Percentiles rank a stretch among this genome's conserved stretches.
Conservation (phyloP, 2,329 filamentous ascomycete species). For the Beauveria caledonica region DNA sequence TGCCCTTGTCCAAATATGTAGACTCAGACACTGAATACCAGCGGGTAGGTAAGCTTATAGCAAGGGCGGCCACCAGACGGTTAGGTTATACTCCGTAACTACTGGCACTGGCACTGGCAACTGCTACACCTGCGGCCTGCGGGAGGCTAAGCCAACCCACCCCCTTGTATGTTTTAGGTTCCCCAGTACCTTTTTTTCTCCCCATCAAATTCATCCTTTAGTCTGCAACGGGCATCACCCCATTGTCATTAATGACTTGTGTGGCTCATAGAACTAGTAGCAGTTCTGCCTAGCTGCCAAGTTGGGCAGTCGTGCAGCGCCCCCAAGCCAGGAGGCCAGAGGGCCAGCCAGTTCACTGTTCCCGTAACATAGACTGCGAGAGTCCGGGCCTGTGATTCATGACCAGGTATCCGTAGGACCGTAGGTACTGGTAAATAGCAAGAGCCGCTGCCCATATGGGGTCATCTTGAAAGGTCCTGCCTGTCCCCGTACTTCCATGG, state of each 20-base stretch:
- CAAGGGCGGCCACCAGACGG: conserved; percentile 3
- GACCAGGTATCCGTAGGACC: too few relatives aligned
- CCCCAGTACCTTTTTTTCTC: not conserved
- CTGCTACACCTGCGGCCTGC: too few relatives aligned
- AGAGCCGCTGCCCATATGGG: conserved; percentile 7
- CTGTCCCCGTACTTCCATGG: not conserved
- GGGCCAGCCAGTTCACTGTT: not conserved
- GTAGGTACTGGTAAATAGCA: too few relatives aligned
- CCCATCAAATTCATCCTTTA: too few relatives aligned
- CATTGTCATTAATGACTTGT: conserved; percentile 9
- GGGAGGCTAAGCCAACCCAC: not conserved
- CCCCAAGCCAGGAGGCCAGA: conserved; percentile 1
- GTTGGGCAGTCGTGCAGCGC: conserved; percentile 9
- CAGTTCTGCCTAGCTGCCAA: conserved; percentile 7
- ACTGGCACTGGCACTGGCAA: too few relatives aligned
- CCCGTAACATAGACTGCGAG: not conserved
- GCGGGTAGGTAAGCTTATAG: too few relatives aligned
- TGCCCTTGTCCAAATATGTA: not conserved
- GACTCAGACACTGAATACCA: conserved; percentile 7
- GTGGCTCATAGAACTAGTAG: conserved; percentile 5
- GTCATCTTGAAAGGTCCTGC: not conserved
- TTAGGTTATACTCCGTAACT: not conserved
- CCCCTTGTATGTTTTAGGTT: conserved; percentile 10
- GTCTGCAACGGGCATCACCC: conserved; percentile 1
- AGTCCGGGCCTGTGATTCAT: conserved; percentile 4